Evolutionary conservation across 192 early-diverging fungal genomes (phyloP), one percentile per base, ranked within the genome.

Genomic region (Phycomyces blakesleeanus): DNA sequence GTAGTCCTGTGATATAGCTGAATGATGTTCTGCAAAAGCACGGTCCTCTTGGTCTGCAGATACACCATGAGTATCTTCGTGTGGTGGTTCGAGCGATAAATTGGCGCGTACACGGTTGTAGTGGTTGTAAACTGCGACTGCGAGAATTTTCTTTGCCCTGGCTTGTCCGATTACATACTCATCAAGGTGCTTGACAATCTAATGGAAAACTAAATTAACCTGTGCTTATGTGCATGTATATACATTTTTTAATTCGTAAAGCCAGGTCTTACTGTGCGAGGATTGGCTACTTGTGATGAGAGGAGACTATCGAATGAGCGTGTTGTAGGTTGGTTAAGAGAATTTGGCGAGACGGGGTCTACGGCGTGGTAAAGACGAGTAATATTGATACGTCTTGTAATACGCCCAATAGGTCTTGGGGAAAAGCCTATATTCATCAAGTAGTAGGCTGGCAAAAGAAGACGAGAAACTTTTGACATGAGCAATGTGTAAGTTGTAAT

Each of bases 111-210:
- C 81, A 7, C 92, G 80, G 20, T 78, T 83, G 73, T 95, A 92
- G 68, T 95, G 93, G 68, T 91, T 92, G 70, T 89, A 90, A 7
- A 95, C 86, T 11, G 93, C 91, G 2, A 93, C 92, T 1, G 93
- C 78, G 41, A 95, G 67, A 11, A 85, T 87, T 74, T 87, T 87
- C 70, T 95, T 95, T 20, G 92, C 83, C 21, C 83, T 77, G 38
- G 89, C 89, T 72, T 95, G 93, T 15, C 91, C 92, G 63, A 95
- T 91, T 7, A 95, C 87, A 69, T 91, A 91, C 47, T 92, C 88
- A 76, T 95, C 86, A 72, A 95, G 59, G 58, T 90, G 86, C 41
- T 87, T 80, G 54, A 86, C 84, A 66, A 91, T 88, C 87, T 90
- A 39, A 27, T 47, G 26, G 41, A 51, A 40, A 55, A 38, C 5